Evolutionary conservation across 192 early-diverging fungal species (phyloP), one percentile per base, ranked within the genome.

Genomic region (Entomortierella beljakovae): DNA sequence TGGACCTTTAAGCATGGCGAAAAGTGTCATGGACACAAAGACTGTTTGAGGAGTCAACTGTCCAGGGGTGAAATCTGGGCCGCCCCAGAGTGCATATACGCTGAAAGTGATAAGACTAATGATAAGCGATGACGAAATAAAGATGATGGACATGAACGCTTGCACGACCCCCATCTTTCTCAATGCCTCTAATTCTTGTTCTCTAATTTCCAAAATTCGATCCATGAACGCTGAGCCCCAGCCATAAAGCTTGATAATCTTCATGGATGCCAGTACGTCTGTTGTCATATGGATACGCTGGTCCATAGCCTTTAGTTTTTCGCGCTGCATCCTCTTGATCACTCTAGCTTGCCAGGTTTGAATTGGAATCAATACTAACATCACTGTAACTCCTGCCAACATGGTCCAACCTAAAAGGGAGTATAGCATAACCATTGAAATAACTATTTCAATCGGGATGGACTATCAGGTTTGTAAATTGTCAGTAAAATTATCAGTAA

Each of bases 1-100:
- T 13, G 89, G 91, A 11, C 83, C 75, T 25, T 86, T 82, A 4
- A 94, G 66, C 64, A 83, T 83, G 16, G 88, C 86, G 71, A 92
- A 92, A 6, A 94, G 75, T 1, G 88, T 83, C 48, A 92, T 72
- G 32, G 82, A 82, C 3, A 90, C 88, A 71, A 92, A 94, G 0
- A 91, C 92, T 10, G 86, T 82, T 31, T 76, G 73, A 32, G 65
- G 73, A 23, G 73, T 76, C 35, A 76, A 34, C 28, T 46, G 61
- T 40, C 73, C 73, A 29, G 73, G 73, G 1, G 73, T 76, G 51
- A 67, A 67, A 29, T 63, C 25, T 1, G 64, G 60, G 16, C 73
- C 73, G 3, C 73, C 73, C 73, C 73, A 76, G 15, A 76, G 60
- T 15, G 64, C 31, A 32, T 68, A 76, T 6, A 68, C 65, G 4